A percentile compares a stretch with the other conserved stretches of the same genome.
Evolutionary conservation across 257 asterid species (phyloP).

Genomic region (Thymus quinquecostatus): DNA sequence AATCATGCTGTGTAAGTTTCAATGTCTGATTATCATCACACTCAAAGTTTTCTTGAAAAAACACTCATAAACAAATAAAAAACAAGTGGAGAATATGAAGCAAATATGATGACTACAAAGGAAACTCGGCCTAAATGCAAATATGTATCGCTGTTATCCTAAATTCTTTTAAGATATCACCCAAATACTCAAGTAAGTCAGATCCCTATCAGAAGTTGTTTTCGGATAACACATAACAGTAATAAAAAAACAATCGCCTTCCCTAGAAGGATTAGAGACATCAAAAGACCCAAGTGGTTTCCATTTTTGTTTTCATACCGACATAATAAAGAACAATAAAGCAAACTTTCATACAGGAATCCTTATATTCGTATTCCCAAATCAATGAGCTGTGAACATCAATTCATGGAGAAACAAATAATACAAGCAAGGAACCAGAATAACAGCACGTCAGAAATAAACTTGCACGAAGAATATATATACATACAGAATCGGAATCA

Average conservation of each 20-base stretch:
- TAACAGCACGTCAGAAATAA: conserved; percentile 11
- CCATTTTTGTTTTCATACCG: not conserved
- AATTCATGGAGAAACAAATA: conserved; percentile 24
- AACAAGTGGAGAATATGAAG: conserved; percentile 20
- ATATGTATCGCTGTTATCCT: conserved; percentile 4
- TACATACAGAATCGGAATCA: not conserved
- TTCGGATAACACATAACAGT: conserved; percentile 13
- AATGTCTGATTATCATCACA: conserved; percentile 9
- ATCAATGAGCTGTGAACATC: not conserved
- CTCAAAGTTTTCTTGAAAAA: not conserved
- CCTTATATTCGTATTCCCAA: conserved; percentile 10
- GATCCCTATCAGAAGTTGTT: not conserved
- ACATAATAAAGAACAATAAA: not conserved
- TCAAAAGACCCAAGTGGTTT: not conserved
- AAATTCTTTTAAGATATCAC: conserved; percentile 8
- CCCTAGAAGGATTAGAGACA: not conserved
- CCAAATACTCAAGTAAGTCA: conserved; percentile 2
- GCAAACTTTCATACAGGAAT: conserved; percentile 16
- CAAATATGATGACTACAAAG: conserved; percentile 28
- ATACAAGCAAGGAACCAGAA: conserved; percentile 10
- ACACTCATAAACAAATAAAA: conserved; percentile 9
- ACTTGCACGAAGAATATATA: not conserved
- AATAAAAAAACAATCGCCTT: conserved; percentile 6
- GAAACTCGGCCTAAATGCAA: conserved; percentile 24
- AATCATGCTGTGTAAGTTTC: not conserved